Conservation (phyloP, 768 basidiomycete genomes). For the Suillus subalutaceus region DNA sequence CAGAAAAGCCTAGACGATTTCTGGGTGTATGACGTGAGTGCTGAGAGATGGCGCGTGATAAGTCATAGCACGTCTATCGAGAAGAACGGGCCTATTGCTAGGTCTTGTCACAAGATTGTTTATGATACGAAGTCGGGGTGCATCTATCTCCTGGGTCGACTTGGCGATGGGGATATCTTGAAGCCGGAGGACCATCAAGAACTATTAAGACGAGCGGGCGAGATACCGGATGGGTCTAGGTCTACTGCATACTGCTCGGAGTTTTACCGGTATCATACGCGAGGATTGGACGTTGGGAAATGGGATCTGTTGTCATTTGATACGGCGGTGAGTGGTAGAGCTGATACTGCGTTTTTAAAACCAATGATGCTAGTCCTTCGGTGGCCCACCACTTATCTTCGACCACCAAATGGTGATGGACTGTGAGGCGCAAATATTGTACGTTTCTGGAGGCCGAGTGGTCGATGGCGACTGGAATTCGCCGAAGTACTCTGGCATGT, state of each 20-base stretch:
- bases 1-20: slow-evolving; percentile 74
- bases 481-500: slow-evolving; percentile 69
- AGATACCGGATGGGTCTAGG: slow-evolving; percentile 19
- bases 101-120: slow-evolving; percentile 83
- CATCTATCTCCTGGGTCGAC: slow-evolving; percentile 74
- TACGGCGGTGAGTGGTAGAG: slow-evolving; percentile 53
- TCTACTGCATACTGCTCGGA: slow-evolving; percentile 55
- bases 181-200: slow-evolving; percentile 36
- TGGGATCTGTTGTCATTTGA: slow-evolving; percentile 76
- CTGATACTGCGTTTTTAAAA: not conserved
- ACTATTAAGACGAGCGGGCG: slow-evolving; percentile 31
- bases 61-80: slow-evolving; percentile 57
- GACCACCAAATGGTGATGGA: slow-evolving; percentile 87
- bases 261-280: slow-evolving; percentile 76
- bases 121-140: slow-evolving; percentile 71
- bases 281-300: slow-evolving; percentile 60
- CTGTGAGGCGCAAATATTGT: slow-evolving; percentile 67
- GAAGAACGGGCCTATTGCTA: slow-evolving; percentile 65
- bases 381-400: slow-evolving; percentile 73
- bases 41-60: slow-evolving; percentile 63
- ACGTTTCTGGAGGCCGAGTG: slow-evolving; percentile 76
- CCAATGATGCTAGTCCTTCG: slow-evolving; percentile 47
- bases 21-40: slow-evolving; percentile 68
- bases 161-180: slow-evolving; percentile 56
- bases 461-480: slow-evolving; percentile 65